Evolutionary conservation across 176 grass and related monocot species (phyloP).

Genomic region (Miscanthus lutarioriparius): DNA sequence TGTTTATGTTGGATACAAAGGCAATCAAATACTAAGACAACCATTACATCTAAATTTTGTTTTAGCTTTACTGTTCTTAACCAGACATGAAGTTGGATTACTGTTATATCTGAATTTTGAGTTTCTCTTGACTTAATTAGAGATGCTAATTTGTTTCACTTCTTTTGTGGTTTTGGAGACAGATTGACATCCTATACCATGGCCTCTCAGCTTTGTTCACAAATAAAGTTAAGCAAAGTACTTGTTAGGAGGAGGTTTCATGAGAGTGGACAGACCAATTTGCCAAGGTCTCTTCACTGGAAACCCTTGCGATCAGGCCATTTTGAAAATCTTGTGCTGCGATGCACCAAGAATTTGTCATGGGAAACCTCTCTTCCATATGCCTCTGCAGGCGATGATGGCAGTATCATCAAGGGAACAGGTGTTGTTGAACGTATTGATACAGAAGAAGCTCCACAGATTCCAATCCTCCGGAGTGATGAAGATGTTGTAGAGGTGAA

Average conservation of each 20-base stretch:
- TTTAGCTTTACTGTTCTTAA: constrained; percentile 23
- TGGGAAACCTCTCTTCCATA: constrained; percentile 70
- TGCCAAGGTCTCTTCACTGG: constrained; percentile 39
- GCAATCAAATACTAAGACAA: constrained; percentile 9
- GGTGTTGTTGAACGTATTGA: constrained; percentile 63
- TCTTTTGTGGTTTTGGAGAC: not conserved
- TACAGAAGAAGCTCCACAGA: constrained; percentile 60
- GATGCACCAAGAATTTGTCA: constrained; percentile 55
- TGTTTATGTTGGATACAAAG: not conserved
- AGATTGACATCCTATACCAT: constrained; percentile 25
- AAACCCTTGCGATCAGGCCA: not conserved
- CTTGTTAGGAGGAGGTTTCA: constrained; percentile 39
- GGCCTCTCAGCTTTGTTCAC: constrained; percentile 50
- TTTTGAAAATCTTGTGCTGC: constrained; percentile 39
- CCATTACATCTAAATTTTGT: not conserved
- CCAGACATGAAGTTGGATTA: not conserved
- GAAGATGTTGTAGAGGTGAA: constrained; percentile 57
- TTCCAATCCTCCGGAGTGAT: constrained; percentile 60
- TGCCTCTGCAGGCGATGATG: constrained; percentile 48
- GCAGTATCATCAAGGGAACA: constrained; percentile 57
- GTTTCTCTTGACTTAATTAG: not conserved
- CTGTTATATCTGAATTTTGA: not conserved
- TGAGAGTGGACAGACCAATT: constrained; percentile 19
- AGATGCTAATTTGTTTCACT: not conserved
- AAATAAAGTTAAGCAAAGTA: constrained; percentile 36